Evolutionary conservation across 2,329 filamentous ascomycete species (phyloP), one percentile per base, ranked within the genome.

Genomic region (Neoarthrinium moseri): DNA sequence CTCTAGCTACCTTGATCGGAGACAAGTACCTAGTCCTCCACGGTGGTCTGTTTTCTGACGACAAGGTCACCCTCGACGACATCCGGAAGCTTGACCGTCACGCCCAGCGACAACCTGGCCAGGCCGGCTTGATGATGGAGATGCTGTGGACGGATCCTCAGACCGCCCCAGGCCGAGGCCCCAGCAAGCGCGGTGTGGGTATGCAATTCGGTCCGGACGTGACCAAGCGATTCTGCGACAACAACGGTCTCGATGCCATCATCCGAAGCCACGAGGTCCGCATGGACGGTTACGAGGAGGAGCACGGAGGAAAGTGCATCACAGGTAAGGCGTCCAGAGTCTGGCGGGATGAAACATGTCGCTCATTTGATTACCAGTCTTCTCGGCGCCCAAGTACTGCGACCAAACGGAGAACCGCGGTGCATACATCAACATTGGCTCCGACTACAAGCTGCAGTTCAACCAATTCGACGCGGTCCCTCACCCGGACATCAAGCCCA

Each of bases 141-240:
- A 99, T 99, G 94, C 80, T 99, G 37, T 99, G 94, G 94, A 97
- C 94, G 1, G 94, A 99, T 64, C 94, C 94, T 3, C 94, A 99
- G 66, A 79, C 87, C 1, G 78, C 84, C 56, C 84, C 87, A 22
- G 94, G 94, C 43, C 84, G 94, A 56, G 90, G 91, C 7, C 94
- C 94, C 35, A 96, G 91, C 75, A 99, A 99, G 77, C 83, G 94
- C 64, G 94, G 94, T 55, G 92, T 99, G 17, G 94, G 94, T 43
- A 81, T 97, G 70, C 91, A 97, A 65, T 99, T 99, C 59, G 94
- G 94, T 1, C 94, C 94, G 0, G 94, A 99, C 64, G 84, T 99
- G 48, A 99, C 94, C 18, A 95, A 95, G 74, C 81, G 84, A 41
- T 99, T 99, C 78, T 99, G 94, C 65, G 91, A 99, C 59, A 91